A percentile compares a stretch with the other conserved stretches of the same genome.
Conservation (phyloP, 2,329 filamentous ascomycete species). For the Penicillium paneum region DNA sequence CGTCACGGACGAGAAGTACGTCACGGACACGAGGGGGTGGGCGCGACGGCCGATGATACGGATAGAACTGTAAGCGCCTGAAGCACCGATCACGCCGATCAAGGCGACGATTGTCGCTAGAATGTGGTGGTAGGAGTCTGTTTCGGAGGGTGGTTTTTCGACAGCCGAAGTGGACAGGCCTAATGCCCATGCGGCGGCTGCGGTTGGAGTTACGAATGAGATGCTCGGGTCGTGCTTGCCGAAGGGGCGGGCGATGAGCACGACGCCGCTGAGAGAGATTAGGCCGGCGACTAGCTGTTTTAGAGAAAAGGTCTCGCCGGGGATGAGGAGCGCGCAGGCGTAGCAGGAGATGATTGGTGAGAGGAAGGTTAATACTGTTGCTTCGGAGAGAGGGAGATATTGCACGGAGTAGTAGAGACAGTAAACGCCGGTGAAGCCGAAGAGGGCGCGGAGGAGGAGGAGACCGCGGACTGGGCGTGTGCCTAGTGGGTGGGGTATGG, state of each 20-base stretch:
- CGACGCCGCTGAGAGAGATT: constrained; percentile 72
- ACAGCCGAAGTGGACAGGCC: constrained; percentile 1
- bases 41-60: constrained; percentile 75
- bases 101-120: constrained; percentile 69
- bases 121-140: constrained; percentile 63
- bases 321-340: constrained; percentile 69
- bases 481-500: constrained; percentile 68
- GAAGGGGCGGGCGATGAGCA: constrained; percentile 74
- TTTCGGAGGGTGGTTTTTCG: constrained; percentile 31
- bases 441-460: constrained; percentile 64
- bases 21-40: constrained; percentile 80
- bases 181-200: constrained; percentile 6
- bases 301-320: constrained; percentile 71
- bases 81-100: constrained; percentile 72
- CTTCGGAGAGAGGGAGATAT: constrained; percentile 81
- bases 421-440: constrained; percentile 75
- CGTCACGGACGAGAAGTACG: constrained; percentile 73
- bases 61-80: constrained; percentile 72
- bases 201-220: constrained; percentile 17
- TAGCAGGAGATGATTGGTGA: constrained; percentile 76
- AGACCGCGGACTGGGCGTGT: constrained; percentile 63
- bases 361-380: constrained; percentile 85
- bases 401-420: constrained; percentile 72
- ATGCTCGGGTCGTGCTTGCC: constrained; percentile 6
- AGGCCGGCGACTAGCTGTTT: constrained; percentile 73